Conservation (phyloP, 1,284 basidiomycete genomes). For the Ceratobasidium sp. region DNA sequence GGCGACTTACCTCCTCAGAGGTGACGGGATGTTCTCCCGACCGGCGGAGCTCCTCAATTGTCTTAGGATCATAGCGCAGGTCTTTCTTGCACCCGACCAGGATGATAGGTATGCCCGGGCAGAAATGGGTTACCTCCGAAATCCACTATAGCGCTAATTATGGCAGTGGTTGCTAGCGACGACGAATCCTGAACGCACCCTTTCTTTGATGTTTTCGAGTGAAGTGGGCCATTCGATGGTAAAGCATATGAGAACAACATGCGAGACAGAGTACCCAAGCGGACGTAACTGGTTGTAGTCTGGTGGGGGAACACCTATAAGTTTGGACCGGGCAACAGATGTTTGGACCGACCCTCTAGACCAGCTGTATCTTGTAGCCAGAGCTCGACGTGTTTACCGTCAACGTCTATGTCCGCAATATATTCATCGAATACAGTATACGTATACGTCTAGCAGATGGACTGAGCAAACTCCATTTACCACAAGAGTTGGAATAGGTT, state of each 20-base stretch:
- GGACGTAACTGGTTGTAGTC: slow-evolving; percentile 90
- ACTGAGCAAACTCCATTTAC: slow-evolving; percentile 52
- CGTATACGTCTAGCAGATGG: slow-evolving; percentile 54
- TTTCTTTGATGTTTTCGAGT: slow-evolving; percentile 90
- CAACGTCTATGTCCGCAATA: slow-evolving; percentile 91
- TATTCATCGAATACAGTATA: slow-evolving; percentile 95
- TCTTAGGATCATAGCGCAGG: slow-evolving; percentile 82
- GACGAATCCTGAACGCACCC: slow-evolving; percentile 67
- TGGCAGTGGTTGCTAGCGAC: background rate
- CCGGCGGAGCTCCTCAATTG: slow-evolving; percentile 82
- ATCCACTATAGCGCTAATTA: slow-evolving; percentile 75
- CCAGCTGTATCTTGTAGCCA: slow-evolving; percentile 97
- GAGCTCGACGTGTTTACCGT: slow-evolving; percentile 92
- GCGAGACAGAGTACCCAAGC: slow-evolving; percentile 82
- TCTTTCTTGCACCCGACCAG: slow-evolving; percentile 96
- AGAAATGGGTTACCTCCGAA: slow-evolving; percentile 94
- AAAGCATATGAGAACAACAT: slow-evolving; percentile 95
- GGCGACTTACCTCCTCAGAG: slow-evolving; percentile 72
- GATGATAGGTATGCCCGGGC: slow-evolving; percentile 87
- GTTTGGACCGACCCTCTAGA: slow-evolving; percentile 72
- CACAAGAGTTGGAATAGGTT: slow-evolving; percentile 50
- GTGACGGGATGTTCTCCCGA: slow-evolving; percentile 86
- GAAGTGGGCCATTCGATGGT: slow-evolving; percentile 93
- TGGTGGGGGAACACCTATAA: slow-evolving; percentile 44
- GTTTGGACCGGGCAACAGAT: no score